phyloP scores from a whole-genome alignment of 1,284 basidiomycete species.

The Athelia sp. region DNA sequence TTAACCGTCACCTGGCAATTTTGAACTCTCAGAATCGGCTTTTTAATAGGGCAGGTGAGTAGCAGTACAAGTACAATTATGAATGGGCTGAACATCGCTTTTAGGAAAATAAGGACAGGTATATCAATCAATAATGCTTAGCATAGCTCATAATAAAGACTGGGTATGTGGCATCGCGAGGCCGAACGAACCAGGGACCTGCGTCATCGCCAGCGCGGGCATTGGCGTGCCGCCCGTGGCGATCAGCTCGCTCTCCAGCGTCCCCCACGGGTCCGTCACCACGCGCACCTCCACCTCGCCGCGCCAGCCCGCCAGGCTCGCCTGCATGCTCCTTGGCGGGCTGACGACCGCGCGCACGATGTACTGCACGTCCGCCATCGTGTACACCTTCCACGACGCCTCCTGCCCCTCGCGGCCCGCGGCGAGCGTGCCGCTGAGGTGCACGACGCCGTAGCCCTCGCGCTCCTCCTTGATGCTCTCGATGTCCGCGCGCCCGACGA shows the following conservation, averaged over 20 bases:
- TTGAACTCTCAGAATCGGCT: no score
- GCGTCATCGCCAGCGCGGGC: slow-evolving; percentile 34
- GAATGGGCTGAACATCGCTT: no score
- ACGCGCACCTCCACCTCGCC: slow-evolving; percentile 34
- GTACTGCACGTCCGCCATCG: slow-evolving; percentile 30
- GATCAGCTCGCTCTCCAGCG: slow-evolving; percentile 31
- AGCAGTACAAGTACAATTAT: no score
- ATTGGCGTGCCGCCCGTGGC: slow-evolving; percentile 34
- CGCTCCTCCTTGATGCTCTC: slow-evolving; percentile 17
- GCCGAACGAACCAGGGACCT: no score
- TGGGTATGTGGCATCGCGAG: no score
- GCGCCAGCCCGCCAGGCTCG: slow-evolving; percentile 33
- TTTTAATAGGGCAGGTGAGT: no score
- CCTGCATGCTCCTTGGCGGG: slow-evolving; percentile 25
- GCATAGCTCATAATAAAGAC: no score
- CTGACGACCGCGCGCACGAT: slow-evolving; percentile 30
- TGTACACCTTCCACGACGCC: slow-evolving; percentile 22
- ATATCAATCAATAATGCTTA: no score
- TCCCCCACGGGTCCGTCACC: slow-evolving; percentile 39
- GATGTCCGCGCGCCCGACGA: slow-evolving; percentile 12
- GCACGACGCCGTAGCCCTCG: slow-evolving; percentile 21
- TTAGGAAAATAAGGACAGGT: no score
- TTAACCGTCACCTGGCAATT: no score
- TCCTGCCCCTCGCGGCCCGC: slow-evolving; percentile 22
- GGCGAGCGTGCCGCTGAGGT: slow-evolving; percentile 19